Conservation (phyloP, 345 rosid species). For the Draba incana region DNA sequence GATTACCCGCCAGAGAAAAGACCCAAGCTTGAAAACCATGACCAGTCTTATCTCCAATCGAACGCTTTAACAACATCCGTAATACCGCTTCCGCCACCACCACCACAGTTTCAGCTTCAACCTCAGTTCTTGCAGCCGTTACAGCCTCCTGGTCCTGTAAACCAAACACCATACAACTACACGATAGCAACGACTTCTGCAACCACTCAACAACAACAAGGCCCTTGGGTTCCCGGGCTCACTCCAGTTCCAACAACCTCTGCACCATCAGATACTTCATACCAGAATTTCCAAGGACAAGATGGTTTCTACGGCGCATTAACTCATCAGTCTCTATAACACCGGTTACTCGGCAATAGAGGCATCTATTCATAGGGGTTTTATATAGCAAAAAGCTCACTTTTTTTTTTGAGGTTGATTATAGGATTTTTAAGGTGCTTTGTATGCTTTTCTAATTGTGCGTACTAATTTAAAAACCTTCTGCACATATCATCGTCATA, state of each 20-base stretch:
- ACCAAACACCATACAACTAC: conserved; percentile 57
- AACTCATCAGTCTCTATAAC: conserved; percentile 61
- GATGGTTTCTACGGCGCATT: conserved; percentile 70
- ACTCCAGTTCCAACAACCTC: conserved; percentile 52
- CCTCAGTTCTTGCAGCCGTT: conserved; percentile 51
- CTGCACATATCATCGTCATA: conserved; percentile 13
- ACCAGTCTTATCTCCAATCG: conserved; percentile 57
- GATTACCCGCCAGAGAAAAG: conserved; percentile 73
- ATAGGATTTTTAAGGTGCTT: neutral
- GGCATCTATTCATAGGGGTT: conserved; percentile 16
- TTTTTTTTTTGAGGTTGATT: conserved; percentile 11
- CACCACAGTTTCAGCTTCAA: conserved; percentile 54
- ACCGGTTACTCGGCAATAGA: conserved; percentile 72
- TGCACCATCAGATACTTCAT: conserved; percentile 54
- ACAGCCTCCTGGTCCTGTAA: conserved; percentile 58
- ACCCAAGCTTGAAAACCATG: conserved; percentile 67
- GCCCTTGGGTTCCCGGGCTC: conserved; percentile 47
- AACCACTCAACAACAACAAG: conserved; percentile 40
- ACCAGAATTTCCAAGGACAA: conserved; percentile 66
- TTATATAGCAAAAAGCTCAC: conserved; percentile 17
- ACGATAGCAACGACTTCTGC: conserved; percentile 42
- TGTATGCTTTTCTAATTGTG: conserved; percentile 23
- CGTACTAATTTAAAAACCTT: conserved; percentile 10
- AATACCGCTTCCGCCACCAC: conserved; percentile 52
- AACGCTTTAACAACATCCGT: conserved; percentile 62